Evolutionary conservation across 2,329 filamentous ascomycete genomes (phyloP).

Genomic region (Phialophora macrospora): DNA sequence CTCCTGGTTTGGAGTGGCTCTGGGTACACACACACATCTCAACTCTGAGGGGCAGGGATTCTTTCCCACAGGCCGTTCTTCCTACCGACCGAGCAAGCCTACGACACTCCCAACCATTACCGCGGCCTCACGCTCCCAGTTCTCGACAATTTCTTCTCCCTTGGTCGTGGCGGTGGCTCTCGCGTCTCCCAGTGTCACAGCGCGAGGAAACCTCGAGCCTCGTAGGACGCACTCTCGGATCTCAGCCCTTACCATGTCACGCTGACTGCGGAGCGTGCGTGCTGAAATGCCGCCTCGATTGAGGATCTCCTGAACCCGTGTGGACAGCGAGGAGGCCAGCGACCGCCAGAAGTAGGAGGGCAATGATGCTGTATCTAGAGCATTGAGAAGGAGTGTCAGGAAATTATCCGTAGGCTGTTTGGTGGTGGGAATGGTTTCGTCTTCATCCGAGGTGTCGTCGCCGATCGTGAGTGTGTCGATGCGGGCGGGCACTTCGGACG

Average conservation of each 20-base stretch:
- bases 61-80: not conserved
- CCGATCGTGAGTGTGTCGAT: conserved; percentile 30
- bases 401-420: conserved; percentile 50
- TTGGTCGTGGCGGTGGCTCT: conserved; percentile 46
- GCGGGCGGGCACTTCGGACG: conserved; percentile 22
- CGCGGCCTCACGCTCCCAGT: conserved; percentile 88
- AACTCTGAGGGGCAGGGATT: not conserved
- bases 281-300: conserved; percentile 81
- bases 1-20: not conserved
- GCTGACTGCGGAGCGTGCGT: conserved; percentile 77
- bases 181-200: conserved; percentile 48
- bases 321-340: conserved; percentile 75
- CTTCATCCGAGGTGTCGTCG: conserved; percentile 17
- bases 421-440: conserved; percentile 20
- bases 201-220: conserved; percentile 71
- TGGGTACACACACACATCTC: not conserved
- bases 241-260: conserved; percentile 73
- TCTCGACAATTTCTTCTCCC: conserved; percentile 55
- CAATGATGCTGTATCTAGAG: conserved; percentile 86
- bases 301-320: conserved; percentile 82
- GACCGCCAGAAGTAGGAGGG: conserved; percentile 93
- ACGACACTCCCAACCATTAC: conserved; percentile 91
- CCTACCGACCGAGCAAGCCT: conserved; percentile 51
- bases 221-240: conserved; percentile 81
- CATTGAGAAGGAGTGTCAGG: conserved; percentile 71